Percentiles rank a stretch among this genome's conserved stretches.
These are phyloP conservation scores for Arxiozyma slooffiae DNA, from an alignment of 1,139 yeast genomes.

Conservation along the genomic window DNA sequence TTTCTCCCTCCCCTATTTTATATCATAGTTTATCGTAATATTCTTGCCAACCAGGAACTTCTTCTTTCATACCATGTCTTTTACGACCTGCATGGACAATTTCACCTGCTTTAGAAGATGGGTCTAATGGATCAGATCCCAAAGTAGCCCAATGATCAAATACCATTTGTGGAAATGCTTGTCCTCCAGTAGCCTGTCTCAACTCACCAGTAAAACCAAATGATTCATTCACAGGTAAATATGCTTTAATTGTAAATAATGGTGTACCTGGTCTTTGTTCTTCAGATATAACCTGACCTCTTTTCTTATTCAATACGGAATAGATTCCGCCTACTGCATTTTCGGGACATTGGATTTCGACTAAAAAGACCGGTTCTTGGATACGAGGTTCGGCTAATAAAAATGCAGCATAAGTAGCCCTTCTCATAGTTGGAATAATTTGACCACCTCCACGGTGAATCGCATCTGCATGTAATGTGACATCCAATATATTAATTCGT, in stretches of 20 bases:
- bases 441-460: constrained; percentile 99
- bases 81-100: constrained; percentile 85
- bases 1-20: background rate
- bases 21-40: constrained; percentile 95
- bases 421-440: constrained; percentile 99
- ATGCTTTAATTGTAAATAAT: constrained; percentile 96
- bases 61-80: constrained; percentile 96
- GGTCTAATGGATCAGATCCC: constrained; percentile 87
- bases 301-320: constrained; percentile 98
- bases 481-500: constrained; percentile 97
- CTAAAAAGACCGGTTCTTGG: constrained; percentile 98
- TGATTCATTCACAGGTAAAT: constrained; percentile 99
- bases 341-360: constrained; percentile 99
- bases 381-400: constrained; percentile 97
- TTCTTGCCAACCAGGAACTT: constrained; percentile 98
- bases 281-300: constrained; percentile 98
- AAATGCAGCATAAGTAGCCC: constrained; percentile 97
- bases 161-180: constrained; percentile 99
- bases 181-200: constrained; percentile 99
- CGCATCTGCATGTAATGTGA: constrained; percentile 99
- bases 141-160: constrained; percentile 96
- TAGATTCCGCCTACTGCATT: constrained; percentile 99
- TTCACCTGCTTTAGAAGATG: constrained; percentile 87
- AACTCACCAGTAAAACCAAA: constrained; percentile 99
- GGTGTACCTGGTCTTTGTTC: constrained; percentile 99